A percentile compares a stretch with the other conserved stretches of the same genome.
Conservation (phyloP, 345 rosid genomes). For the Anacardium occidentale region DNA sequence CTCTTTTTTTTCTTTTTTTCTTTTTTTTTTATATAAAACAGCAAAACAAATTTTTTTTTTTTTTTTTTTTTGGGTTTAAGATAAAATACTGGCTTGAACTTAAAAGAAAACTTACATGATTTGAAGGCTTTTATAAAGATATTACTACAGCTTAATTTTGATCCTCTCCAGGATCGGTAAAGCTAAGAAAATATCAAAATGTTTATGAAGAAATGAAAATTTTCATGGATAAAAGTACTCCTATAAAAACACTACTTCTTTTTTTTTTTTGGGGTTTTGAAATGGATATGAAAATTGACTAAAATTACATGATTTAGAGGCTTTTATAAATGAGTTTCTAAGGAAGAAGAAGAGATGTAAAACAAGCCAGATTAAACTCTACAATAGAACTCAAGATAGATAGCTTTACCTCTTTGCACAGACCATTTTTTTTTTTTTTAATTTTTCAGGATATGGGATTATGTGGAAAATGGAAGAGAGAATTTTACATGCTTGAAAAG, state of each 20-base stretch:
- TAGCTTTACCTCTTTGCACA: conserved; percentile 15
- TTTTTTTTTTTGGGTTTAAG: conserved; percentile 4
- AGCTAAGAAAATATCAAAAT: not conserved
- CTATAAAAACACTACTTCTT: not conserved
- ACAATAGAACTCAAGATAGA: not conserved
- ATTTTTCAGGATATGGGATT: not conserved
- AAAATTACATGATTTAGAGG: conserved; percentile 50
- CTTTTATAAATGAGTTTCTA: conserved; percentile 55
- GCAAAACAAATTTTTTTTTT: not conserved
- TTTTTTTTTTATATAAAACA: not conserved
- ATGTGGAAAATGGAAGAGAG: not conserved
- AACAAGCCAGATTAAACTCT: conserved; percentile 34
- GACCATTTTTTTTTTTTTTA: not conserved
- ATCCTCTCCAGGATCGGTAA: not conserved
- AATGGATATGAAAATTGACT: not conserved
- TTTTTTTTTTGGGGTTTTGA: conserved; percentile 20
- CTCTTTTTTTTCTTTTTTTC: too few species aligned
- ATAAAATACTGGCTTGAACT: not conserved
- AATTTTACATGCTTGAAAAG: conserved; percentile 27
- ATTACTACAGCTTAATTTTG: not conserved
- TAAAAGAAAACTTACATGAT: not conserved
- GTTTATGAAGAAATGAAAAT: not conserved
- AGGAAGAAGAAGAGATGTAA: conserved; percentile 30
- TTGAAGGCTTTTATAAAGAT: not conserved
- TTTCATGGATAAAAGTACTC: not conserved